Base-by-base conservation (phyloP, 2,329 filamentous ascomycete species). In the Gaeumannomyces sp. region DNA sequence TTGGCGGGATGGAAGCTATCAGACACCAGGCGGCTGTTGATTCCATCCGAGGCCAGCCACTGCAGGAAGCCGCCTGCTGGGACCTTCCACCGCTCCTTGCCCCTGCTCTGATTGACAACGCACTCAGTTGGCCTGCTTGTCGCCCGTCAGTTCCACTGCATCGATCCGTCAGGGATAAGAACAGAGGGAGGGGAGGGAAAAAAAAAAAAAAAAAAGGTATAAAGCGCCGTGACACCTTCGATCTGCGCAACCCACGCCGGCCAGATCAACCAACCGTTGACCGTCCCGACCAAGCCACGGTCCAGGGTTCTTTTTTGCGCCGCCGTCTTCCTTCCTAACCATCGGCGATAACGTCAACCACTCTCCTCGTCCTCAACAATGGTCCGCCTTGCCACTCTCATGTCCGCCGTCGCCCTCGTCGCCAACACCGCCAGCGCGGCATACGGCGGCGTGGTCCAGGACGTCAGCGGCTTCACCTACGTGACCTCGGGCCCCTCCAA, bases 401-500 rank as follows among this genome's bases (percentile, higher is more conserved):
- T 62, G 11, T 29, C 61, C 25, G n/a, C 45, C 38, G 38, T 31
- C 28, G 38, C 61, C 28, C 25, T 38, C 8, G 27, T 14, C 38
- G 38, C 28, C 45, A 33, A 27, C 28, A 25, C 56, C 25, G 61
- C 29, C 61, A 35, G 25, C 31, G 29, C 28, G 16, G 29, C 29
- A 6, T 19, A 27, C 27, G 28, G 28, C 29, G 29, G 16, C 27
- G 61, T 59, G 14, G 25, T 19, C 22, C 61, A 63, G 61, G 50
- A 31, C 2, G 61, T 63, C 61, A 35, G 56, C 53, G 61, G 61
- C 45, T 27, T 27, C 29, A 63, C 61, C 16, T 63, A 58, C 61
- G 29, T 63, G 10, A 58, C 61, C 22, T 38, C 28, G n/a, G 61
- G 61, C 27, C 61, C 61, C 10, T 14, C 45, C 7, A 13, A n/a